Evolutionary conservation across 768 basidiomycete species (phyloP).

Genomic region (Tylopilus cervinicoccineus): DNA sequence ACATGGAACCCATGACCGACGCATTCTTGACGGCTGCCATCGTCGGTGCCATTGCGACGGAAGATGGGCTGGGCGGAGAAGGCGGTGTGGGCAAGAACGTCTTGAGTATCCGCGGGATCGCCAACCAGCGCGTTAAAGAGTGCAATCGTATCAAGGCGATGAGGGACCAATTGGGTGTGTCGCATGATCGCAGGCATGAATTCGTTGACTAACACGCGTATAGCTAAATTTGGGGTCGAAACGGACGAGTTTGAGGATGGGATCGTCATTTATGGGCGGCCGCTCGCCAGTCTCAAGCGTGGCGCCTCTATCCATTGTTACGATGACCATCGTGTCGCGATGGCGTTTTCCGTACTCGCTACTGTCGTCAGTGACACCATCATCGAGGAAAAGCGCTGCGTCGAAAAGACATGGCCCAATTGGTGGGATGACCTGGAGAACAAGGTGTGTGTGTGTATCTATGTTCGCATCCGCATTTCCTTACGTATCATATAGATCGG

Average conservation of each 20-base stretch:
- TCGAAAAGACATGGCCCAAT: conserved; percentile 99
- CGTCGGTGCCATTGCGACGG: conserved; percentile 78
- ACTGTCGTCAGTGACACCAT: conserved; percentile 69
- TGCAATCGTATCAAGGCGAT: conserved; percentile 96
- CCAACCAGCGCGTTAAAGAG: conserved; percentile 98
- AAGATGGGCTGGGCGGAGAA: conserved; percentile 42
- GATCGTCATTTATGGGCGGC: conserved; percentile 81
- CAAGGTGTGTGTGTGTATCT: conserved; percentile 55
- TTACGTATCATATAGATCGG: conserved; percentile 61
- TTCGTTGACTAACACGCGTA: background rate
- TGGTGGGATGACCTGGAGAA: conserved; percentile 99
- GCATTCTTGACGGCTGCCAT: conserved; percentile 93
- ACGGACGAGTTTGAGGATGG: conserved; percentile 93
- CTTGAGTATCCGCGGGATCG: conserved; percentile 91
- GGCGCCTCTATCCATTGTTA: conserved; percentile 92
- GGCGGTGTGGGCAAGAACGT: conserved; percentile 33
- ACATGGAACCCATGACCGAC: conserved; percentile 99
- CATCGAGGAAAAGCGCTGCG: conserved; percentile 94
- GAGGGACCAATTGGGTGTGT: conserved; percentile 88
- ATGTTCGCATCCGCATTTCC: background rate
- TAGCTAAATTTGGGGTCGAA: conserved; percentile 92
- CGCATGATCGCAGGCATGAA: no score
- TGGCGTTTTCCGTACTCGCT: conserved; percentile 93
- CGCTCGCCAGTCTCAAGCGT: conserved; percentile 52
- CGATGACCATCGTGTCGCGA: conserved; percentile 97